Conservation (phyloP, 106 monocot genomes). For the Acanthochlamys bracteata region DNA sequence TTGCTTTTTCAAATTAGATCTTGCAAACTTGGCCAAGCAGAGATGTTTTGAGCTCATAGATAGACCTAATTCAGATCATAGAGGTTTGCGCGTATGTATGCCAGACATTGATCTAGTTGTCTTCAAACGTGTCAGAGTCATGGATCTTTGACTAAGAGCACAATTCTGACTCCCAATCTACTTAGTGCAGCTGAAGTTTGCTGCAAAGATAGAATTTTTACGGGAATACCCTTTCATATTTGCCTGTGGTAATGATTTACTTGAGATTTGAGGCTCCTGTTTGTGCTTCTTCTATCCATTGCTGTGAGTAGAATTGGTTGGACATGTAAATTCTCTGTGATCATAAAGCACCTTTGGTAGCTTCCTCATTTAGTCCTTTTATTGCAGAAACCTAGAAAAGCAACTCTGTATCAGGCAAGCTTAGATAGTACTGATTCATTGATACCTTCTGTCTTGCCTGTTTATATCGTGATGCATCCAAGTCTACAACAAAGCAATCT, state of each 20-base stretch:
- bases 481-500: conserved; percentile 32
- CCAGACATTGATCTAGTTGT: not conserved
- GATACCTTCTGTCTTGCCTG: too few relatives aligned
- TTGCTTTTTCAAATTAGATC: not conserved
- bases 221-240: not conserved
- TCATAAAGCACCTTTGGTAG: conserved; percentile 8
- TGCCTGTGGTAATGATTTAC: conserved; percentile 1
- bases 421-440: not conserved
- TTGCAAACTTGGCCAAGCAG: not conserved
- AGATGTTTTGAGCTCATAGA: not conserved
- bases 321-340: conserved; percentile 10
- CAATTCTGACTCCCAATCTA: not conserved
- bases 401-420: not conserved
- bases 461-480: conserved; percentile 2
- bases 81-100: not conserved
- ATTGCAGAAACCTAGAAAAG: conserved; percentile 25
- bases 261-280: conserved; percentile 17
- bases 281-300: conserved; percentile 11
- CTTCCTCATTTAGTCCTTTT: conserved; percentile 3
- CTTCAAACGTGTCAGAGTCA: not conserved
- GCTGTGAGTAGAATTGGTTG: conserved; percentile 26
- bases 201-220: not conserved
- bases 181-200: conserved; percentile 27
- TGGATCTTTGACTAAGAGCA: not conserved
- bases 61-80: not conserved